phyloP scores from a whole-genome alignment of 2,329 filamentous ascomycete species.

The Pseudovirgaria hyperparasitica region DNA sequence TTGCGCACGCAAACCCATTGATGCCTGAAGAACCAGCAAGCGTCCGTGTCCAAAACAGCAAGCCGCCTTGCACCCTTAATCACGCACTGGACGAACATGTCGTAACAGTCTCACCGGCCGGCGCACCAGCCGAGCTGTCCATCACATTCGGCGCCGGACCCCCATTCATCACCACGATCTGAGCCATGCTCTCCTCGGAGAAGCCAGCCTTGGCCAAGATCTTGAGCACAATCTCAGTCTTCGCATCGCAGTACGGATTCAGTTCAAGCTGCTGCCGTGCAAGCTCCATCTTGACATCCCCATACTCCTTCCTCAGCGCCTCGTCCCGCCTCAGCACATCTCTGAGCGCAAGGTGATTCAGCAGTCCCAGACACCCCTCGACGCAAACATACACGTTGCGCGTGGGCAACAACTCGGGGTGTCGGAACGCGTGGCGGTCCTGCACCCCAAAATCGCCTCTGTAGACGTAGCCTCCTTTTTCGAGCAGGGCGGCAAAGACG shows the following conservation, averaged over 20 bases:
- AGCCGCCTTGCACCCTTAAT: no score
- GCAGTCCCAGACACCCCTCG: conserved; percentile 17
- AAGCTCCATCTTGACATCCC: conserved; percentile 11
- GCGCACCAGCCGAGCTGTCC: no score
- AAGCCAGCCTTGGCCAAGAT: conserved; percentile 10
- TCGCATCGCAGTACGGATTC: conserved; percentile 15
- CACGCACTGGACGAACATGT: no score
- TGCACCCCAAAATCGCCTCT: conserved; percentile 22
- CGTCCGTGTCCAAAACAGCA: no score
- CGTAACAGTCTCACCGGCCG: no score
- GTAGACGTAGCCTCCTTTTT: conserved; percentile 19
- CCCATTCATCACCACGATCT: no score
- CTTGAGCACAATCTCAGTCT: conserved; percentile 10
- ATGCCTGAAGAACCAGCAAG: no score
- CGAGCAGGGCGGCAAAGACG: conserved; percentile 17
- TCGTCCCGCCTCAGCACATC: conserved; percentile 18
- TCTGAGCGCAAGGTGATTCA: conserved; percentile 27
- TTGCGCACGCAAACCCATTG: no score
- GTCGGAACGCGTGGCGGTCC: conserved; percentile 22
- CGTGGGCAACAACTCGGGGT: conserved; percentile 13
- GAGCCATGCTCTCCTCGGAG: no score
- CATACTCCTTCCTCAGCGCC: conserved; percentile 19
- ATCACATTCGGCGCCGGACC: no score
- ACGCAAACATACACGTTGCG: conserved; percentile 26
- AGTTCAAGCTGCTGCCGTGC: conserved; percentile 8